Evolutionary conservation across 2,329 filamentous ascomycete species (phyloP), one percentile per base, ranked within the genome.

Genomic region (Arthrobotrys sphaeroides): DNA sequence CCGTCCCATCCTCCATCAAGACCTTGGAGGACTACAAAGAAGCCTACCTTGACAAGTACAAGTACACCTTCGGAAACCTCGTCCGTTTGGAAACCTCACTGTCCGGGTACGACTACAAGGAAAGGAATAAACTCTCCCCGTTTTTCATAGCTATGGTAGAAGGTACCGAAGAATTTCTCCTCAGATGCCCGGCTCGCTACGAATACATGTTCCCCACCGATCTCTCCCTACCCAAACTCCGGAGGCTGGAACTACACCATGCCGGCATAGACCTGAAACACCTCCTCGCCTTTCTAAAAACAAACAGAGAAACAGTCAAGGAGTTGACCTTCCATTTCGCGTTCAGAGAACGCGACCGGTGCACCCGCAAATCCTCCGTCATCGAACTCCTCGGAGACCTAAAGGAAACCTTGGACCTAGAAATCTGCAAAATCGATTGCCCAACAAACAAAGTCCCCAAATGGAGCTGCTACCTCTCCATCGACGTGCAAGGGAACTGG

Each of bases 51-150:
- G 55, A 55, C 5, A 47, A 36, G 18, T 70, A 62, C 22, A 33
- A 45, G 4, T 53, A 64, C 47, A 49, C 66, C 13, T 70, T 62
- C 33, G n/a, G 7, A 7, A 38, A 38, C 0, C 36, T 70, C 36
- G 36, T 18, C 18, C 42, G 57, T n/a, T 20, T 70, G 13, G 66
- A 70, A 16, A 43, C 57, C 13, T 55, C 38, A 10, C 57, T 70
- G n/a, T 57, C 62, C 43, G 55, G 62, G 22, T 51, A 69, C 22
- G 42, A 69, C 28, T 53, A 60, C 51, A 53, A 16, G 5, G 28
- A 16, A n/a, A 43, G 51, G 22, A 40, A 36, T 9, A 22, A 45
- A 4, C 33, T 57, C 7, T 70, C 66, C n/a, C 66, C 66, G 3
- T 38, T 70, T 10, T 70, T 70, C 36, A 9, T 55, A 20, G 57